Base-by-base conservation (phyloP, 371 early-diverging fungal genomes). In the Mortierella sp. region DNA sequence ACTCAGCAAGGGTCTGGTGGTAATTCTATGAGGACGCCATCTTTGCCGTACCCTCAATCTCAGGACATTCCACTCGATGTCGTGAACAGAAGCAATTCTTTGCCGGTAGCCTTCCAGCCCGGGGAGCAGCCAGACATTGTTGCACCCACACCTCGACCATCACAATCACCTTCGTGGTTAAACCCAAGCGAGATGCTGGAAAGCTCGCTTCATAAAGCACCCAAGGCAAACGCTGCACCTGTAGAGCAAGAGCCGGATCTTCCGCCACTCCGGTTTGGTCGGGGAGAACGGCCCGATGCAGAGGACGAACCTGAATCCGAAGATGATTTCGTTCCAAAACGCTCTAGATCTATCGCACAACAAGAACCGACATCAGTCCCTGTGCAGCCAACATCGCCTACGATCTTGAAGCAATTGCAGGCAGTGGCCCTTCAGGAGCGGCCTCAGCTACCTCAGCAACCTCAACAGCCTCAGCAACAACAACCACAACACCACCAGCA, bases 221-320 rank as follows among this genome's bases (percentile, higher is more conserved):
- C 67, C 17, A 46, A 25, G 3, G 22, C 52, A 10, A 37, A 34
- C 3, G 25, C 13, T 24, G 48, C 31, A 4, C 31, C 19, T 9
- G 45, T 50, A 14, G 53, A 45, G 25, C 52, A 52, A 14, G 73
- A 65, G 29, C 66, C 54, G 34, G 70, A 61, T 22, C 51, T 57
- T 4, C 74, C 74, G 14, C 70, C 70, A 17, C 62, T 69, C 22
- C 77, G 77, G 16, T 76, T 76, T 45, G 69, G 77, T 17, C 60
- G 65, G 14, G 77, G 77, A 7, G 70, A 76, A 31, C 60, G 77
- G 22, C 77, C 77, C 2, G 77, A 76, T 55, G 64, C 77, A 25
- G 73, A 72, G 6, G 72, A 74, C 19, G 74, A 74, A 6, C 74
- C 74, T 2, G 77, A 76, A 28, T 76, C 77, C 6, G 77, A 76